Evolutionary conservation across 2,329 filamentous ascomycete species (phyloP), one percentile per base, ranked within the genome.

Genomic region (Knufia petricola): DNA sequence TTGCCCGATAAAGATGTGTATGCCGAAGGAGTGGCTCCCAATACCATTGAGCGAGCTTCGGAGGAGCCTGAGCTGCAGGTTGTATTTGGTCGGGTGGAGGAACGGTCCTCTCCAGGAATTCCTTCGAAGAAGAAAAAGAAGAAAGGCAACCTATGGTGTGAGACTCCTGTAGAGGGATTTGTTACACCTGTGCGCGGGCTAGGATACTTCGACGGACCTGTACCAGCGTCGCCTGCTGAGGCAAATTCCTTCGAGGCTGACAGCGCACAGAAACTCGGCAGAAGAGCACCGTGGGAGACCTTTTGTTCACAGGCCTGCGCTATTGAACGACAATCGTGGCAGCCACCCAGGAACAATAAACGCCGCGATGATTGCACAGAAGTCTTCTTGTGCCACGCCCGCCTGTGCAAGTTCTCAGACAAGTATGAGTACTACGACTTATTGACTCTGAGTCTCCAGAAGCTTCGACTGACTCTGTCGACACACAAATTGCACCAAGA

Each of bases 381-480:
- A n/a, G 62, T 68, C 9, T 62, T 71, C 38, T 56, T 70, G 4
- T 61, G 58, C n/a, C 66, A 69, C 52, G 67, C 64, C 1, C 59
- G 57, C 19, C 52, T 71, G 3, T 70, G 68, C 38, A 58, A 65
- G 1, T 59, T 72, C 15, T 64, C 68, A 1, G 66, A 73, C 48
- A 65, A 60, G 44, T 69, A 69, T 52, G 57, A 61, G 26, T 66
- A 69, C 19, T 39, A 60, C 6, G 36, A 55, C 2, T 60, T 71
- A n/a, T 50, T 57, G 48, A 52, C 55, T 2, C 55, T 66, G 4
- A 58, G 59, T 17, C 47, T 66, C 1, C 48, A 56, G 17, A 67
- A 68, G 51, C 54, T 70, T 31, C 59, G 63, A 21, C 51, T 58
- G 10, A 63, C 58, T 1, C 52, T 70, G 15, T 54, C 53, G 6